These are phyloP conservation scores for Pleurotus djamor DNA, from an alignment of 768 basidiomycete species.

Conservation along the genomic window DNA sequence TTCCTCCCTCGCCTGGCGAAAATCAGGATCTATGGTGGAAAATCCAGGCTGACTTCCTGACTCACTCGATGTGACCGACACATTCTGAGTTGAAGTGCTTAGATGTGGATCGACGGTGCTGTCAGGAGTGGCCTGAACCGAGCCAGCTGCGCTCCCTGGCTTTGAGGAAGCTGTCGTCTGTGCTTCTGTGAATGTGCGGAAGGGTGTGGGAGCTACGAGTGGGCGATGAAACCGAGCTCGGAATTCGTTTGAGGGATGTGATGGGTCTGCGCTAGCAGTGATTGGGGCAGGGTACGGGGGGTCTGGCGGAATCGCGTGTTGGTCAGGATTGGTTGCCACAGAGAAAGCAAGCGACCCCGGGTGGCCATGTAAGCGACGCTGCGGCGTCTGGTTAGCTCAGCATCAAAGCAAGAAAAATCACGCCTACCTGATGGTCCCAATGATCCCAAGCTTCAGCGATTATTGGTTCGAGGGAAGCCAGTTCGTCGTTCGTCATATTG, in stretches of 20 bases:
- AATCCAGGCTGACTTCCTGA: background rate
- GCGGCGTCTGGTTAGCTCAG: slow-evolving; percentile 5
- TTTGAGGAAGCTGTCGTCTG: slow-evolving; percentile 16
- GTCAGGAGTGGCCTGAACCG: slow-evolving; percentile 17
- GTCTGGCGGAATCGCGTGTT: slow-evolving; percentile 12
- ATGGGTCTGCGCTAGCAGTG: slow-evolving; percentile 22
- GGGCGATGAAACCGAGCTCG: slow-evolving; percentile 66
- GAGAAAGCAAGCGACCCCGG: slow-evolving; percentile 13
- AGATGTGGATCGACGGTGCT: slow-evolving; percentile 37
- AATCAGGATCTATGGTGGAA: slow-evolving; percentile 10
- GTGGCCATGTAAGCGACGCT: slow-evolving; percentile 36
- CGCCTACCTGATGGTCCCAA: slow-evolving; percentile 73
- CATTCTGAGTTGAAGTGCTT: background rate
- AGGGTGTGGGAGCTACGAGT: slow-evolving; percentile 60
- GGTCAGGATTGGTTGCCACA: slow-evolving; percentile 13
- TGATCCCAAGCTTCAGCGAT: slow-evolving; percentile 86
- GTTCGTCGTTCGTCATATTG: slow-evolving; percentile 76
- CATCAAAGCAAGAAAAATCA: slow-evolving; percentile 14
- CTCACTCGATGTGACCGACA: slow-evolving; percentile 10
- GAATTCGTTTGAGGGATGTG: slow-evolving; percentile 43
- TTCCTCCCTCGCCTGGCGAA: slow-evolving; percentile 9
- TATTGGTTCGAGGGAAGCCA: slow-evolving; percentile 73
- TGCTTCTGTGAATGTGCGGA: slow-evolving; percentile 28
- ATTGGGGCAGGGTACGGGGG: slow-evolving; percentile 19
- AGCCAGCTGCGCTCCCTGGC: slow-evolving; percentile 23